These are phyloP conservation scores for Boletus sp. DNA, from an alignment of 768 basidiomycete species.

Conservation along the genomic window DNA sequence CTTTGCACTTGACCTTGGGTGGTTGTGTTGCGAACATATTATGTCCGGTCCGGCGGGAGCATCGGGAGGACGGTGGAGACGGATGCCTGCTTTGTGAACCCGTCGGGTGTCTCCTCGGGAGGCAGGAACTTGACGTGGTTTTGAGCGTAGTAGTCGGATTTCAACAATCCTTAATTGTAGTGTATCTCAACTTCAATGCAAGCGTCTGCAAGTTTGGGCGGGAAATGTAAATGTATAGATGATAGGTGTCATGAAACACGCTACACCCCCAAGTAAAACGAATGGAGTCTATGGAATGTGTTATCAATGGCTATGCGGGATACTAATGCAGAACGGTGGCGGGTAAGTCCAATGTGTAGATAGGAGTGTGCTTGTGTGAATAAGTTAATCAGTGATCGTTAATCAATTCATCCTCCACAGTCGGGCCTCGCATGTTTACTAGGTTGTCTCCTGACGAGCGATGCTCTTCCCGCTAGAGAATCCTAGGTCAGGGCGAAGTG, in stretches of 20 bases:
- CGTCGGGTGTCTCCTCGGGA: constrained; percentile 24
- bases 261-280: neutral
- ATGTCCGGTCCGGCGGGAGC: constrained; percentile 24
- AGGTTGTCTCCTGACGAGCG: constrained; percentile 1
- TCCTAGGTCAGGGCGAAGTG: neutral
- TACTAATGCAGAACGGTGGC: neutral
- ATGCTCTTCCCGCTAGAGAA: constrained; percentile 5
- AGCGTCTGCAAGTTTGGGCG: neutral
- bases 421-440: constrained; percentile 1
- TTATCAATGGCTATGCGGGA: neutral
- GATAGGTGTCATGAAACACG: neutral
- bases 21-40: constrained; percentile 40
- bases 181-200: constrained; percentile 18
- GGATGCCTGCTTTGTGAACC: constrained; percentile 23
- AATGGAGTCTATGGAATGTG: neutral
- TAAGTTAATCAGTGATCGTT: constrained; percentile 8
- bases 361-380: neutral
- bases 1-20: constrained; percentile 52
- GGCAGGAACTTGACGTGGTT: constrained; percentile 29
- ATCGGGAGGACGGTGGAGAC: constrained; percentile 16
- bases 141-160: constrained; percentile 58
- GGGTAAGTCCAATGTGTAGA: neutral
- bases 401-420: neutral
- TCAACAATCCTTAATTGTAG: constrained; percentile 67
- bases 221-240: neutral